Conservation (phyloP, 805 yeast species). For the Yamadazyma sp. region DNA sequence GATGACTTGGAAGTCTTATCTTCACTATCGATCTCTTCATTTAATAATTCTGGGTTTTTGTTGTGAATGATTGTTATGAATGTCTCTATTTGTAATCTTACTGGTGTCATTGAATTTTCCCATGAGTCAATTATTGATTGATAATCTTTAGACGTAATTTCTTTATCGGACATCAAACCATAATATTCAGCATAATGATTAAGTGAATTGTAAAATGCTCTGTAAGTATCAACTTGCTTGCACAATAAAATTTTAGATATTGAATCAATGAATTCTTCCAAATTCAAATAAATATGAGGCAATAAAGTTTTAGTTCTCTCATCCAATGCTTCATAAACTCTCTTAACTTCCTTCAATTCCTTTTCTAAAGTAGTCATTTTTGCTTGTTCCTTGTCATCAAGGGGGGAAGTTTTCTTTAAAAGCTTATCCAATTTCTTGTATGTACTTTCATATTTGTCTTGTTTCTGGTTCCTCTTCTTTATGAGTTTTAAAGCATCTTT, state of each 20-base stretch:
- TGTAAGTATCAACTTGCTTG: slow-evolving; percentile 34
- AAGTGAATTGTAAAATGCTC: slow-evolving; percentile 21
- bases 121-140: slow-evolving; percentile 37
- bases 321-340: slow-evolving; percentile 33
- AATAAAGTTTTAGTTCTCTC: slow-evolving; percentile 37
- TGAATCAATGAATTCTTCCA: slow-evolving; percentile 49
- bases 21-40: slow-evolving; percentile 32
- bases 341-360: slow-evolving; percentile 26
- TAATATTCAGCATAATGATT: slow-evolving; percentile 21
- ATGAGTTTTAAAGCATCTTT: slow-evolving; percentile 37
- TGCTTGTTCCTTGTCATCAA: slow-evolving; percentile 36
- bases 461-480: slow-evolving; percentile 43
- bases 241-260: slow-evolving; percentile 36
- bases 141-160: slow-evolving; percentile 14
- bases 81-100: slow-evolving; percentile 37
- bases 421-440: slow-evolving; percentile 37
- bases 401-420: slow-evolving; percentile 25
- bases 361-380: slow-evolving; percentile 29
- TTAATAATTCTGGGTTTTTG: slow-evolving; percentile 36
- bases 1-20: slow-evolving; percentile 22
- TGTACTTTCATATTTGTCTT: slow-evolving; percentile 37
- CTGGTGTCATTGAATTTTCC: slow-evolving; percentile 34
- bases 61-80: slow-evolving; percentile 26
- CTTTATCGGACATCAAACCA: slow-evolving; percentile 19
- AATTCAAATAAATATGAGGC: slow-evolving; percentile 44